Conservation (phyloP, 768 basidiomycete genomes). For the Lactifluus volemus region DNA sequence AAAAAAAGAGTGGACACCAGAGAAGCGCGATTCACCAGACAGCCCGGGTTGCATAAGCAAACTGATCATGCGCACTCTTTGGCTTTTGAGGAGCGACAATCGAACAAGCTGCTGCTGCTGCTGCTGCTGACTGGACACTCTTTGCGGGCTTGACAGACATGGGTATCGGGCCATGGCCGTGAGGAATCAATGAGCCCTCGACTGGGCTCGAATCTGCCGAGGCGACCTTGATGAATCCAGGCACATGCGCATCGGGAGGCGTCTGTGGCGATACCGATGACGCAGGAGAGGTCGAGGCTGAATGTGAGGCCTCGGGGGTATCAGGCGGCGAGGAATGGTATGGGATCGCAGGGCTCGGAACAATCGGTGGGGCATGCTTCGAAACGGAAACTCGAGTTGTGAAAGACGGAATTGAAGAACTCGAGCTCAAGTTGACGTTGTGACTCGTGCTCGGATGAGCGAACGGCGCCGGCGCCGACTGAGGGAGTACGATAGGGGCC, state of each 20-base stretch:
- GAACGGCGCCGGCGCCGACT: constrained; percentile 29
- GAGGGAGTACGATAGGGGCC: constrained; percentile 52
- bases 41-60: constrained; percentile 13
- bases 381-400: constrained; percentile 16
- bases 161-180: neutral
- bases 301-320: constrained; percentile 26
- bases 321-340: constrained; percentile 23
- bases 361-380: constrained; percentile 17
- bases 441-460: constrained; percentile 13
- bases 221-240: constrained; percentile 3
- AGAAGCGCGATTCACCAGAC: constrained; percentile 10
- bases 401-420: constrained; percentile 21
- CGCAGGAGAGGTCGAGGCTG: constrained; percentile 26
- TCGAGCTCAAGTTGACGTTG: constrained; percentile 17
- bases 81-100: constrained; percentile 5
- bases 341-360: constrained; percentile 15
- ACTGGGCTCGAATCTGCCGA: constrained; percentile 14
- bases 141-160: neutral
- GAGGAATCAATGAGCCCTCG: constrained; percentile 4
- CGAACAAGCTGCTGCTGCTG: neutral
- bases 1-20: neutral
- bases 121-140: neutral
- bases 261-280: constrained; percentile 26
- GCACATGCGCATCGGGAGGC: constrained; percentile 19
- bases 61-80: constrained; percentile 13